Conservation (phyloP, 495 filamentous ascomycete genomes). For the Hypoxylon intermedium region DNA sequence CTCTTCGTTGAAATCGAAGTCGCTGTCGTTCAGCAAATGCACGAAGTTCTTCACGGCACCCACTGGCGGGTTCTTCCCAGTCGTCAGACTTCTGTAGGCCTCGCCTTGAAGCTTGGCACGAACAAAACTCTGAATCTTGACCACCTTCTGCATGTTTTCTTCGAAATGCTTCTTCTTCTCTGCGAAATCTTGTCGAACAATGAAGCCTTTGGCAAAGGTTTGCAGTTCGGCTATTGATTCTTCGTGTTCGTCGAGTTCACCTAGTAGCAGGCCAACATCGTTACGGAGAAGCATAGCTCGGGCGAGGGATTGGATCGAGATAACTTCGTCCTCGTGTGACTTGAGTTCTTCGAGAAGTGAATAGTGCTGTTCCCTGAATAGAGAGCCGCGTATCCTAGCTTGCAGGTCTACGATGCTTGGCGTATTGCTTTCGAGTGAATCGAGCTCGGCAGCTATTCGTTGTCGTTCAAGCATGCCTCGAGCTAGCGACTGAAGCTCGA, state of each 20-base stretch:
- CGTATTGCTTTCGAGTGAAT: constrained; percentile 66
- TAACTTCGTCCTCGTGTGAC: constrained; percentile 63
- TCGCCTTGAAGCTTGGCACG: constrained; percentile 92
- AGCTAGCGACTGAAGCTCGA: constrained; percentile 54
- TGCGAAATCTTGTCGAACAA: constrained; percentile 76
- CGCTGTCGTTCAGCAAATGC: constrained; percentile 95
- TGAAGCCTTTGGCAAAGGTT: constrained; percentile 71
- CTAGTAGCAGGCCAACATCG: constrained; percentile 71
- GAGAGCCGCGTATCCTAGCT: constrained; percentile 68
- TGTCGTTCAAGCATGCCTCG: constrained; percentile 62
- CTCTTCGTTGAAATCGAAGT: constrained; percentile 99
- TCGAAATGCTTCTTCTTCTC: constrained; percentile 88
- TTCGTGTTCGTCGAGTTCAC: constrained; percentile 81
- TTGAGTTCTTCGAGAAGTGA: constrained; percentile 64
- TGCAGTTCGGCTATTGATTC: constrained; percentile 76
- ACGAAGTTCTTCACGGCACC: constrained; percentile 97
- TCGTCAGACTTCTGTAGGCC: constrained; percentile 94
- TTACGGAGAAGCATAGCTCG: constrained; percentile 80
- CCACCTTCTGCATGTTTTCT: constrained; percentile 97
- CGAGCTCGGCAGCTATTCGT: constrained; percentile 56
- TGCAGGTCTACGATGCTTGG: constrained; percentile 70
- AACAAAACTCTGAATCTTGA: constrained; percentile 97
- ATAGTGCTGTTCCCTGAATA: constrained; percentile 60
- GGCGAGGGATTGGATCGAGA: constrained; percentile 73
- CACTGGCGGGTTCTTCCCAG: constrained; percentile 96